Conservation (phyloP, 371 early-diverging fungal genomes). For the Mycotypha africana region DNA sequence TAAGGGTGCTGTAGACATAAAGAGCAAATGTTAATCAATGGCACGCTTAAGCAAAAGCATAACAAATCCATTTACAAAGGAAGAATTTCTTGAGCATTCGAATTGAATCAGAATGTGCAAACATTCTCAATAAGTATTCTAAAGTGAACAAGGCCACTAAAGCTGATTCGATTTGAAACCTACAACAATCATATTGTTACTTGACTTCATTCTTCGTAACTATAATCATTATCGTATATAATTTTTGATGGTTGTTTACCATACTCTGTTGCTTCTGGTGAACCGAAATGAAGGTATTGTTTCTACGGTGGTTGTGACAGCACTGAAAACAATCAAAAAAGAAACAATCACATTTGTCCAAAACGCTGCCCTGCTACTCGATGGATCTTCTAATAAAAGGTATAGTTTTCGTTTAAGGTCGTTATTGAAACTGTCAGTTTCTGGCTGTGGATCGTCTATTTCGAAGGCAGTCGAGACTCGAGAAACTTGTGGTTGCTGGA, state of each 20-base stretch:
- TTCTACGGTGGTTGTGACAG: constrained; percentile 79
- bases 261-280: constrained; percentile 50
- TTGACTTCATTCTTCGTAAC: too few relatives aligned
- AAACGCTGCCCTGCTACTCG: constrained; percentile 70
- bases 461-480: constrained; percentile 12
- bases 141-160: constrained; percentile 76
- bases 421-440: constrained; percentile 21
- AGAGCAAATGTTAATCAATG: background rate
- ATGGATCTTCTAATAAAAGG: constrained; percentile 65
- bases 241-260: too few relatives aligned
- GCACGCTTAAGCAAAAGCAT: background rate
- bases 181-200: too few relatives aligned
- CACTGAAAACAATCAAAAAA: constrained; percentile 69
- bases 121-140: constrained; percentile 66
- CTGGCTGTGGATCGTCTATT: constrained; percentile 7
- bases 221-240: too few relatives aligned
- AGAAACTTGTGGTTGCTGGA: constrained; percentile 2
- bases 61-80: constrained; percentile 20
- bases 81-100: constrained; percentile 21
- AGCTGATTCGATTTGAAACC: constrained; percentile 73
- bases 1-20: constrained; percentile 47
- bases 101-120: constrained; percentile 24
- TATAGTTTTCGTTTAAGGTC: constrained; percentile 57
- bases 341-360: constrained; percentile 71
- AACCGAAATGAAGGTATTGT: constrained; percentile 78